Evolutionary conservation across 1,284 basidiomycete genomes (phyloP), one percentile per base, ranked within the genome.

Genomic region (Phellopilus nigrolimitatus): DNA sequence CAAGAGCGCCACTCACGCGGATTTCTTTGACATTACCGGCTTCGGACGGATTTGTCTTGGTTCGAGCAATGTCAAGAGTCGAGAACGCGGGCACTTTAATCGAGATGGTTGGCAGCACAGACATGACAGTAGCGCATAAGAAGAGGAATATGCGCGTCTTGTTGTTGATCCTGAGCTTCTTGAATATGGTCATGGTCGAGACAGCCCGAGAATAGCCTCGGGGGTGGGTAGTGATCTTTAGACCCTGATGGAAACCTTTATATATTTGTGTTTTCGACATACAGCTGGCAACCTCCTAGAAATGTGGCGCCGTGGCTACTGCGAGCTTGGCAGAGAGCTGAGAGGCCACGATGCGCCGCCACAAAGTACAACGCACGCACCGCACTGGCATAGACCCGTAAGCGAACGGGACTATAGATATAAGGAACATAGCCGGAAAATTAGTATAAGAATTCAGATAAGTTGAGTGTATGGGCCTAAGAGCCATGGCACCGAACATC

Each of bases 101-200:
- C n/a, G 47, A 49, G 22, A 49, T 49, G 47, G 47, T 40, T 9
- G 47, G 47, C 4, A 49, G 36, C 13, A 49, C 19, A 30, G 47
- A 38, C 37, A 49, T 49, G 13, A 28, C 47, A 6, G 47, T 49
- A 1, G 36, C 36, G 13, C 47, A 49, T 12, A 49, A 12, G 12
- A 49, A 30, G 19, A 49, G 17, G 24, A 40, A 28, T 7, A 33
- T n/a, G 6, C 31, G 31, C n/a, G n/a, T n/a, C n/a, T n/a, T n/a
- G n/a, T n/a, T n/a, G n/a, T n/a, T n/a, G n/a, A n/a, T n/a, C n/a
- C n/a, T n/a, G n/a, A n/a, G n/a, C n/a, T n/a, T n/a, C n/a, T n/a
- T n/a, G n/a, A n/a, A n/a, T n/a, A n/a, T n/a, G n/a, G n/a, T n/a
- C n/a, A n/a, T 33, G 31, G 31, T 33, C 8, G n/a, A 33, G 31